phyloP scores from a whole-genome alignment of 805 yeast genomes.

The Candida yuanshanica region DNA sequence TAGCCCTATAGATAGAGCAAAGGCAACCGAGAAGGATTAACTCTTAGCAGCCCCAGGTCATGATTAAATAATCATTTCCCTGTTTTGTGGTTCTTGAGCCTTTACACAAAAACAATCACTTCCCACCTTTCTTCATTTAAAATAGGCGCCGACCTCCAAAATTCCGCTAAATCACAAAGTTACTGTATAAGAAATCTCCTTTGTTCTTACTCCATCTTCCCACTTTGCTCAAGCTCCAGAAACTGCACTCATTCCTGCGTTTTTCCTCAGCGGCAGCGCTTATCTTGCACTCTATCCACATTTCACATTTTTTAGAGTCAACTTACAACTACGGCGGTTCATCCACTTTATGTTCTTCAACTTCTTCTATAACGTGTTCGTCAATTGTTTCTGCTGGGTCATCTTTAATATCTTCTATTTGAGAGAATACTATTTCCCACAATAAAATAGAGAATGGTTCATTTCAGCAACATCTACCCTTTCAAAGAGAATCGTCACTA shows the following conservation, averaged over 20 bases:
- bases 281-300: too few relatives aligned
- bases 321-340: not conserved
- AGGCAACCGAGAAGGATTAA: too few relatives aligned
- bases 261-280: not conserved
- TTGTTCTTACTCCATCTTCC: too few relatives aligned
- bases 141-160: not conserved
- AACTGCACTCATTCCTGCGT: too few relatives aligned
- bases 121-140: not conserved
- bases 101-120: not conserved
- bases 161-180: not conserved
- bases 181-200: too few relatives aligned
- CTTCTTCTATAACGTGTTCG: slow-evolving; percentile 4
- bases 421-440: slow-evolving; percentile 5
- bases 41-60: too few relatives aligned
- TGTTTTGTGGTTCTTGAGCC: not conserved
- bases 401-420: slow-evolving; percentile 8
- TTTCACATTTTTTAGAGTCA: too few relatives aligned
- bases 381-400: slow-evolving; percentile 9
- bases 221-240: too few relatives aligned
- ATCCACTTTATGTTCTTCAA: slow-evolving; percentile 1
- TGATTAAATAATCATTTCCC: too few relatives aligned
- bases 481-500: not conserved
- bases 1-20: too few relatives aligned
- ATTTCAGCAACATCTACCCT: not conserved
- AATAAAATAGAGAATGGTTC: not conserved